Percentiles rank a stretch among this genome's conserved stretches.
These are phyloP conservation scores for Colletotrichum sp. DNA, from an alignment of 2,329 filamentous ascomycete genomes.

Conservation along the genomic window DNA sequence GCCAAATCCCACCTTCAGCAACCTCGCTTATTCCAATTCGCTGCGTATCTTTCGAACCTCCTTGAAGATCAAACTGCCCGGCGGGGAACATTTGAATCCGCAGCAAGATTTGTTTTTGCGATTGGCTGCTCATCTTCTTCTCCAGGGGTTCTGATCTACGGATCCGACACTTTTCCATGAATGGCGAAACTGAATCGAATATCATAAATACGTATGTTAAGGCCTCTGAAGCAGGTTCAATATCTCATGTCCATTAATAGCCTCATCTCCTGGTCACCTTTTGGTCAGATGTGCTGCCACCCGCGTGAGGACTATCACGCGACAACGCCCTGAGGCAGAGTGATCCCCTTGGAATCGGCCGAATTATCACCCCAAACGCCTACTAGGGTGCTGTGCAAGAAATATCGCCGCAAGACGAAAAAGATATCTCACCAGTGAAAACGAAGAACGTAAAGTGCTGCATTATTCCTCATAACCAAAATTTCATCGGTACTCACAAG, in stretches of 20 bases:
- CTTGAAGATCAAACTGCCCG: neutral
- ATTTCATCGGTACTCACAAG: neutral
- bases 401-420: neutral
- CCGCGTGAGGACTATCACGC: neutral
- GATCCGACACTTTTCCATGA: neutral
- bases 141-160: neutral
- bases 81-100: neutral
- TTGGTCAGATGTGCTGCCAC: neutral
- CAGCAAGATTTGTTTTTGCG: neutral
- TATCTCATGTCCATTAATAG: neutral
- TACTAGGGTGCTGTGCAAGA: neutral
- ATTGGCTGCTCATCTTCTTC: neutral
- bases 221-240: neutral
- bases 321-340: neutral
- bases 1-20: neutral
- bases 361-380: neutral
- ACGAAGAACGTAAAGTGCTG: neutral
- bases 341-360: neutral
- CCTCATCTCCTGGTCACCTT: neutral
- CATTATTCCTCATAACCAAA: accelerated
- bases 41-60: neutral
- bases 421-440: neutral
- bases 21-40: neutral
- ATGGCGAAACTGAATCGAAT: neutral
- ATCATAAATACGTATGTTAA: neutral